A percentile compares a stretch with the other conserved stretches of the same genome.
phyloP scores from a whole-genome alignment of 352 stramenopile genomes.

The Lagenidium sp. region DNA sequence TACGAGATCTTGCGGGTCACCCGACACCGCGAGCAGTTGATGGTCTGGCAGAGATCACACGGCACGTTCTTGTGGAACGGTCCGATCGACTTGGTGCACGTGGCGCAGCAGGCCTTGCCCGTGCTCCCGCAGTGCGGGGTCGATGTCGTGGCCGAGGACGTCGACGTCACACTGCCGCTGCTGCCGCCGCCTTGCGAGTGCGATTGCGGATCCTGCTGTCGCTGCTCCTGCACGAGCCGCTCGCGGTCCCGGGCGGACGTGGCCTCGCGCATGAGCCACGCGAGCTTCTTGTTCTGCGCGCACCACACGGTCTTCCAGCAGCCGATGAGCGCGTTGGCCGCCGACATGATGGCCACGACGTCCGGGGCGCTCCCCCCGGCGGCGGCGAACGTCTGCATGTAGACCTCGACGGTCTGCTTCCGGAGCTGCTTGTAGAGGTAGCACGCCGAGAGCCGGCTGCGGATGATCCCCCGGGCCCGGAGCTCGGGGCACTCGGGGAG shows the following conservation, averaged over 20 bases:
- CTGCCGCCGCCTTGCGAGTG: too few species aligned
- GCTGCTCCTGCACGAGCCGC: background rate
- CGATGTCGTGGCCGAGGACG: background rate
- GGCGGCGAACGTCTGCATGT: constrained; percentile 15
- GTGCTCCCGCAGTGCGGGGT: background rate
- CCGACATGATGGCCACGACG: constrained; percentile 10
- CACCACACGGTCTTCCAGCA: constrained; percentile 17
- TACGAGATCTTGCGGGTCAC: constrained; percentile 4
- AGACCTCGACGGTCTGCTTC: constrained; percentile 15
- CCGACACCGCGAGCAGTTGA: constrained; percentile 1
- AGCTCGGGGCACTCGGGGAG: constrained; percentile 8
- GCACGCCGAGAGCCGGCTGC: constrained; percentile 4
- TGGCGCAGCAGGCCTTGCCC: constrained; percentile 1
- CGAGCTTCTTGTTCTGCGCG: constrained; percentile 25
- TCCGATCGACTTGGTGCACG: background rate
- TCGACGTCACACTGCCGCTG: background rate
- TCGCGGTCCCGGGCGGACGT: constrained; percentile 1
- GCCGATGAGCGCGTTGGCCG: constrained; percentile 12
- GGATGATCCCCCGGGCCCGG: constrained; percentile 2
- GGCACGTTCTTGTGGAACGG: background rate
- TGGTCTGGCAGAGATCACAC: constrained; percentile 1
- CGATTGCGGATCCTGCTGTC: background rate
- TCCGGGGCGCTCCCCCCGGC: constrained; percentile 7
- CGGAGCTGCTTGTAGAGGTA: constrained; percentile 8
- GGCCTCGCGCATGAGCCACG: constrained; percentile 8